These are phyloP conservation scores for Amphicarpaea edgeworthii DNA, from an alignment of 306 rosid genomes.

Conservation along the genomic window DNA sequence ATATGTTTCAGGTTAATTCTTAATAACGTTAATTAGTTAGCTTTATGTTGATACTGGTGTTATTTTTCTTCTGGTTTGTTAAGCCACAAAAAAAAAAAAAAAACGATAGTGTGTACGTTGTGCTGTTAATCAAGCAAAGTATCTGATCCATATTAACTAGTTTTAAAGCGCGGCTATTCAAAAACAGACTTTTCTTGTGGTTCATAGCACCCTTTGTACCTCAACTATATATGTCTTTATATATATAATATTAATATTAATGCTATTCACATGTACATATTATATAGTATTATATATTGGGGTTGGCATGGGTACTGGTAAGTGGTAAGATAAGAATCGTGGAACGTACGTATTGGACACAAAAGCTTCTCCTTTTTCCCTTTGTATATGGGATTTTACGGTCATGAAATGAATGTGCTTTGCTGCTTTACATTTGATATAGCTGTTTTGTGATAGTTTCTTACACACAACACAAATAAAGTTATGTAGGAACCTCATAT, in stretches of 20 bases:
- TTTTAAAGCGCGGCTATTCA: not conserved
- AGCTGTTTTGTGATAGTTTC: not conserved
- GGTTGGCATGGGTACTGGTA: too few species aligned
- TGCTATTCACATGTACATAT: slow-evolving; percentile 2
- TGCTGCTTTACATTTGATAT: not conserved
- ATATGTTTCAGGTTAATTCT: too few species aligned
- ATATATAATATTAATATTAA: too few species aligned
- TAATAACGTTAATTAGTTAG: too few species aligned
- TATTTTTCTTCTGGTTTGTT: not conserved
- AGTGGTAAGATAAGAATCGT: too few species aligned
- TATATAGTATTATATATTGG: too few species aligned
- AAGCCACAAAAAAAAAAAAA: not conserved
- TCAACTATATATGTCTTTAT: not conserved
- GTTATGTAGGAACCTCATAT: not conserved
- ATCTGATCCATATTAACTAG: not conserved
- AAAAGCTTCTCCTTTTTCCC: slow-evolving; percentile 2
- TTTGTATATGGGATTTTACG: not conserved
- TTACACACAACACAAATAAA: not conserved
- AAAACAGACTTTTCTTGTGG: not conserved
- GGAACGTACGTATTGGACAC: not conserved
- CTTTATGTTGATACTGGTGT: too few species aligned
- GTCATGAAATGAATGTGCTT: slow-evolving; percentile 9
- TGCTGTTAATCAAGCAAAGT: not conserved
- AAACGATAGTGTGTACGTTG: not conserved
- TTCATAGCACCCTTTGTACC: not conserved